Evolutionary conservation across 2,329 filamentous ascomycete genomes (phyloP).

Genomic region (Zalaria sp.): DNA sequence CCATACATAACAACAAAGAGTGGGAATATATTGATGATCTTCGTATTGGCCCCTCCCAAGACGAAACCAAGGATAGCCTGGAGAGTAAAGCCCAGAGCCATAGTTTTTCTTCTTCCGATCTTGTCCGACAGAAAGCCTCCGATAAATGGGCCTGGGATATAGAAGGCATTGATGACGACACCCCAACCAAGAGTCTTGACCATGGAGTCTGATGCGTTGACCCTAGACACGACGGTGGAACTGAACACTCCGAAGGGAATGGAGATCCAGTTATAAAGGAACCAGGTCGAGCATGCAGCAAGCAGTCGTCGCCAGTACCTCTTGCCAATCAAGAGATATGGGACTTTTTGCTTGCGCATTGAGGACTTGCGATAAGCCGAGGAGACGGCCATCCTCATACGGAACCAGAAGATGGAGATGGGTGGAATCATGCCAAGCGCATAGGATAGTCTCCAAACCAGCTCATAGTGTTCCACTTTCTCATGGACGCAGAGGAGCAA

Average conservation of each 20-base stretch:
- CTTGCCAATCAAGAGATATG: conserved; percentile 34
- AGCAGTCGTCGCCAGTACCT: conserved; percentile 60
- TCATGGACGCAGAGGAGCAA: conserved; percentile 36
- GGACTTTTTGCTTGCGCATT: conserved; percentile 42
- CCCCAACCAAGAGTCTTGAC: conserved; percentile 69
- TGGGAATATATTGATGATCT: conserved; percentile 17
- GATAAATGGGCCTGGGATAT: conserved; percentile 64
- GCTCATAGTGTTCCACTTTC: conserved; percentile 23
- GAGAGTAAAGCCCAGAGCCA: conserved; percentile 53
- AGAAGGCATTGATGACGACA: conserved; percentile 74
- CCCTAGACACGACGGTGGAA: conserved; percentile 53
- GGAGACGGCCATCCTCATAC: conserved; percentile 58
- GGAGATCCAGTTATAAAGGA: conserved; percentile 58
- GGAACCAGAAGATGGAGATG: conserved; percentile 52
- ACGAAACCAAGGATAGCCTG: conserved; percentile 72
- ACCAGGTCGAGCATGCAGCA: conserved; percentile 65
- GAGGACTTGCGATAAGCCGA: conserved; percentile 61
- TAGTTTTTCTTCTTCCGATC: conserved; percentile 60
- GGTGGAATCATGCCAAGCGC: conserved; percentile 65
- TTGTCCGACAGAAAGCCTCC: conserved; percentile 65
- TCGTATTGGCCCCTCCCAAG: conserved; percentile 52
- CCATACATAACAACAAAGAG: conserved; percentile 62
- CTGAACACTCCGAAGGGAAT: conserved; percentile 81
- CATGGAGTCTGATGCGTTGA: conserved; percentile 47
- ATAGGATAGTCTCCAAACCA: conserved; percentile 67